Evolutionary conservation across 257 asterid genomes (phyloP).

Genomic region (Misopates orontium): DNA sequence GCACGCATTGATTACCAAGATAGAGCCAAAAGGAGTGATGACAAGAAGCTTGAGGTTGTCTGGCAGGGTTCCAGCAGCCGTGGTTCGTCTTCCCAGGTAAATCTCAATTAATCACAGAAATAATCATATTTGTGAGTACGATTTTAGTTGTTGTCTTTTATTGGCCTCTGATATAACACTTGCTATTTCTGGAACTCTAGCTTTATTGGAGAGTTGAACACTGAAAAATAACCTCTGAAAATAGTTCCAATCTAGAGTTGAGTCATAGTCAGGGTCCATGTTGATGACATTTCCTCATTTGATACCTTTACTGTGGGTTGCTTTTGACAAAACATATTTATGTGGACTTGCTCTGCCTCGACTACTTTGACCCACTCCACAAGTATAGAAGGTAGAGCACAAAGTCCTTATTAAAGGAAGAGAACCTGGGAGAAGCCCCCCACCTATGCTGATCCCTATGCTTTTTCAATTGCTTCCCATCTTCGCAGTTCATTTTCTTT

Average conservation of each 20-base stretch:
- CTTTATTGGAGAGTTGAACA: not conserved
- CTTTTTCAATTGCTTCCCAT: no score
- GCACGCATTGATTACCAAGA: slow-evolving; percentile 98
- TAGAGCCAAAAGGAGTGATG: slow-evolving; percentile 71
- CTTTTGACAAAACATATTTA: not conserved
- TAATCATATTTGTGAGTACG: not conserved
- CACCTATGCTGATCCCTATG: no score
- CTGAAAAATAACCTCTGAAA: not conserved
- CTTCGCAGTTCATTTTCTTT: no score
- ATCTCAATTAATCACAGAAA: slow-evolving; percentile 17
- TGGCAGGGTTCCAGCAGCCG: slow-evolving; percentile 88
- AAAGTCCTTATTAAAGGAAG: no score
- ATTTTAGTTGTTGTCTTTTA: not conserved
- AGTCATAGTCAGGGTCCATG: not conserved
- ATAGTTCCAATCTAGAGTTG: not conserved
- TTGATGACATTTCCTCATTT: not conserved
- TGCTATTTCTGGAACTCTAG: not conserved
- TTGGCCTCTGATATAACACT: not conserved
- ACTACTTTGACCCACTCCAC: no score
- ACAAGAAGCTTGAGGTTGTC: slow-evolving; percentile 86
- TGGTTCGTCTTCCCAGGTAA: slow-evolving; percentile 87
- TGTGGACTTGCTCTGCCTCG: no score
- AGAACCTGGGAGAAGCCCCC: no score
- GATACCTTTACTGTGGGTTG: not conserved
- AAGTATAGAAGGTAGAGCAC: no score